Evolutionary conservation across 1,139 yeast genomes (phyloP).

Genomic region (Torulaspora globosa): DNA sequence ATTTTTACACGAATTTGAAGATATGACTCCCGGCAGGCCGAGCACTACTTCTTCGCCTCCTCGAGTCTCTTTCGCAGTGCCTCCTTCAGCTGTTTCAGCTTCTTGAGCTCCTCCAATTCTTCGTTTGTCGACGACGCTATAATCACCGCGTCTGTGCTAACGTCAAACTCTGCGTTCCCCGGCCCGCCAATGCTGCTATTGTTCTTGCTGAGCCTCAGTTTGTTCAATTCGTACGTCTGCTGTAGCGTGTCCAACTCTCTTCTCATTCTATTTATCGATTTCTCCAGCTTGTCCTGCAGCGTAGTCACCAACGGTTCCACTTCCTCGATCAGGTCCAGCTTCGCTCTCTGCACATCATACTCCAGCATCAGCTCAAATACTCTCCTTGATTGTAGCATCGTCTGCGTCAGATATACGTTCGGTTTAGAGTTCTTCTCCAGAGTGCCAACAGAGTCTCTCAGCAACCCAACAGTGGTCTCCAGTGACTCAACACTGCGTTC

Average conservation of each 20-base stretch:
- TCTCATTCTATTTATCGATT: conserved; percentile 38
- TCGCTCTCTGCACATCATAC: conserved; percentile 39
- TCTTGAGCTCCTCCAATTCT: conserved; percentile 39
- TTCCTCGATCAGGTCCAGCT: conserved; percentile 36
- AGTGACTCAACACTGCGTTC: conserved; percentile 24
- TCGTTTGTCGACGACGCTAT: conserved; percentile 37
- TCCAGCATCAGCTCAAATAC: conserved; percentile 41
- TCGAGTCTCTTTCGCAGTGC: conserved; percentile 36
- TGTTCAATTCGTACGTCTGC: conserved; percentile 38
- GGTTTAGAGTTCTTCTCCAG: conserved; percentile 19
- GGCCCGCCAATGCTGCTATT: conserved; percentile 11
- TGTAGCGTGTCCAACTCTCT: conserved; percentile 35
- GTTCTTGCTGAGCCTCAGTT: conserved; percentile 32
- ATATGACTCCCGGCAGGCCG: not conserved
- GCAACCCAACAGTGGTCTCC: conserved; percentile 22
- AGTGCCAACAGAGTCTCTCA: conserved; percentile 22
- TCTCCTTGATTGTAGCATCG: conserved; percentile 31
- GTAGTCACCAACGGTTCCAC: conserved; percentile 40
- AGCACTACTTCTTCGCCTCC: conserved; percentile 30
- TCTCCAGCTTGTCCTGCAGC: conserved; percentile 38
- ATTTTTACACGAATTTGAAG: conserved; percentile 36
- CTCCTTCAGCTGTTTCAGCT: conserved; percentile 39
- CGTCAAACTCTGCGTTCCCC: conserved; percentile 14
- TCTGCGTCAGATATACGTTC: conserved; percentile 25
- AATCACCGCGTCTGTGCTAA: conserved; percentile 28